Evolutionary conservation across 208 protist species (phyloP).

Genomic region (Acanthamoeba sp.): DNA sequence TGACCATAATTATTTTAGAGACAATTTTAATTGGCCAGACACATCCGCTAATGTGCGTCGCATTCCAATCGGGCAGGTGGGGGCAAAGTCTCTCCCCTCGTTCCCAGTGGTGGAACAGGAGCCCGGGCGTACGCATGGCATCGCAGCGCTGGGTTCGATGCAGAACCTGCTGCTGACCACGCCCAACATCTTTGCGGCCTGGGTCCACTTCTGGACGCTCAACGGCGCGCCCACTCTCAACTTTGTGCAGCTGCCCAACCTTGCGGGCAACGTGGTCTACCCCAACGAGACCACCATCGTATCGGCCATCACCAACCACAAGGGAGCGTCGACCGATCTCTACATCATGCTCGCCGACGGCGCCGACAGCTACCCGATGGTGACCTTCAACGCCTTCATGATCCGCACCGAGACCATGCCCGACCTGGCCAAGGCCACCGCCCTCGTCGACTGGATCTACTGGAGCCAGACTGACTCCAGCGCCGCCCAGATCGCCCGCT

Average conservation of each 20-base stretch:
- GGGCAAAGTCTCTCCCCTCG: background rate
- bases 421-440: background rate
- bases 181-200: constrained; percentile 16
- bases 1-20: too few species aligned
- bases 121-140: background rate
- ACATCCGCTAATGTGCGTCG: background rate
- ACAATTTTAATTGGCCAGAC: too few species aligned
- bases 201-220: constrained; percentile 17
- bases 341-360: background rate
- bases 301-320: constrained; percentile 19
- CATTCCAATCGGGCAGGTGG: background rate
- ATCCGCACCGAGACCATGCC: background rate
- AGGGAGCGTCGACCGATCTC: background rate
- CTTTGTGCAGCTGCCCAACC: constrained; percentile 33
- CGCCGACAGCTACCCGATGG: constrained; percentile 12
- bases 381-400: constrained; percentile 18
- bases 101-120: background rate
- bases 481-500: background rate
- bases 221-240: background rate
- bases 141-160: background rate
- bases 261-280: background rate
- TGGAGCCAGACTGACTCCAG: constrained; percentile 2
- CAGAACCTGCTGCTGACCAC: background rate
- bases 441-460: constrained; percentile 50
- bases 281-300: constrained; percentile 20